Evolutionary conservation across 2,329 filamentous ascomycete genomes (phyloP).

Genomic region (Penicillium sp.): DNA sequence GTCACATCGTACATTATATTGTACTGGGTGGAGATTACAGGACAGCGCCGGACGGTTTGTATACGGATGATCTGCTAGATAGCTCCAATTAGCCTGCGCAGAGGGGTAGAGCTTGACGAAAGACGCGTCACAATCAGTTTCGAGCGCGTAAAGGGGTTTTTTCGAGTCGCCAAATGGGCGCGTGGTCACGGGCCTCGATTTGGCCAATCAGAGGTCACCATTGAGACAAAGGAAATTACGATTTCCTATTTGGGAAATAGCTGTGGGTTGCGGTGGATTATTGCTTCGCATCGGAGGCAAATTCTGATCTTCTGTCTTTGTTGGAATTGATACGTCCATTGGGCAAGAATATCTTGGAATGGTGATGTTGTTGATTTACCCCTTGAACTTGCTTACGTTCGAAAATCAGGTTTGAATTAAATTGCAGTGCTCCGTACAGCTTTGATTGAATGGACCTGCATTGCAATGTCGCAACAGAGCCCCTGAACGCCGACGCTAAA

Average conservation of each 20-base stretch:
- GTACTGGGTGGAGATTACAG: neutral
- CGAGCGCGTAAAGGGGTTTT: conserved; percentile 38
- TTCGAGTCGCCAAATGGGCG: conserved; percentile 38
- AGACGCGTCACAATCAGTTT: conserved; percentile 24
- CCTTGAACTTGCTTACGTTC: neutral
- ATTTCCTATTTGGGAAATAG: neutral
- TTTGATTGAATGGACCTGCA: conserved; percentile 7
- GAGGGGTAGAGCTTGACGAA: neutral
- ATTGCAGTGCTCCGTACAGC: neutral
- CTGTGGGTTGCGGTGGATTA: conserved; percentile 1
- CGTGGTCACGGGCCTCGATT: conserved; percentile 36
- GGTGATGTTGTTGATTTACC: neutral
- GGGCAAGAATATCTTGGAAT: neutral
- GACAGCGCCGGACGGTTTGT: neutral
- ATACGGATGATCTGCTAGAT: conserved; percentile 5
- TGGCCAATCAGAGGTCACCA: conserved; percentile 22
- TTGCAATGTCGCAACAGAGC: conserved; percentile 1
- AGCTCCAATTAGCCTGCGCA: conserved; percentile 1
- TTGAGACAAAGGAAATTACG: conserved; percentile 18
- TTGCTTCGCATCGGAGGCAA: neutral
- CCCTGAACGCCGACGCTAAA: conserved; percentile 10
- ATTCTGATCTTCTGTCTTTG: neutral
- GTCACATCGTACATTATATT: neutral
- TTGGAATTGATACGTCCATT: neutral
- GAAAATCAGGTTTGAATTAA: neutral